Conservation (phyloP, 768 basidiomycete genomes). For the Lentinula lateritia region DNA sequence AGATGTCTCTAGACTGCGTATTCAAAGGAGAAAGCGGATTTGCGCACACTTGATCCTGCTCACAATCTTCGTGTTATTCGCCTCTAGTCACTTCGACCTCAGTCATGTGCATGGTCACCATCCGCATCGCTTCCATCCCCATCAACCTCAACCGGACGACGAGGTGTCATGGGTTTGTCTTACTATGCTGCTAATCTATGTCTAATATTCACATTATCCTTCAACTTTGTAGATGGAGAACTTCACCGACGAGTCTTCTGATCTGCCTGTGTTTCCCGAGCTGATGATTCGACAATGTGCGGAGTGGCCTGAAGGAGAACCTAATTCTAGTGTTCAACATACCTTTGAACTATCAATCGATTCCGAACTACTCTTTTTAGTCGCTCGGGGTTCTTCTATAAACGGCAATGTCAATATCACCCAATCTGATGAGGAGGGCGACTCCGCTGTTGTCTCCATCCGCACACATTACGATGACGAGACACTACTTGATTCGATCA, state of each 20-base stretch:
- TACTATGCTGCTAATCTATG: not conserved
- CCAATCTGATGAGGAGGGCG: slow-evolving; percentile 19
- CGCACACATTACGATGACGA: slow-evolving; percentile 20
- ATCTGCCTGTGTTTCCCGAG: not conserved
- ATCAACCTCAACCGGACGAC: not conserved
- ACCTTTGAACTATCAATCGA: slow-evolving; percentile 20
- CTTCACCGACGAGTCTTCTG: not conserved
- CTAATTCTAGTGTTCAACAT: not conserved
- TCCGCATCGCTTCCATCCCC: not conserved
- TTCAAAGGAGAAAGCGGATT: not conserved
- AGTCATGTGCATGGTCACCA: not conserved
- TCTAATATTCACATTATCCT: not conserved
- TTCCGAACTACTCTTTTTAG: slow-evolving; percentile 21
- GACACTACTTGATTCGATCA: slow-evolving; percentile 18
- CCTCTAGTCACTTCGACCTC: not conserved
- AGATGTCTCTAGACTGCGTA: not conserved
- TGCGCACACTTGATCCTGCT: not conserved
- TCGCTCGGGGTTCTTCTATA: slow-evolving; percentile 24
- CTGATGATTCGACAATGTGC: not conserved
- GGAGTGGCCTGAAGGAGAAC: not conserved
- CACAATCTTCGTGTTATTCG: not conserved
- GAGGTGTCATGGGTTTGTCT: not conserved
- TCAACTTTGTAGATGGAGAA: not conserved
- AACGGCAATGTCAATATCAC: slow-evolving; percentile 21
- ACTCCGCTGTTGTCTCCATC: slow-evolving; percentile 23